Evolutionary conservation across 805 yeast genomes (phyloP).

Genomic region (Nakazawaea ernobii): DNA sequence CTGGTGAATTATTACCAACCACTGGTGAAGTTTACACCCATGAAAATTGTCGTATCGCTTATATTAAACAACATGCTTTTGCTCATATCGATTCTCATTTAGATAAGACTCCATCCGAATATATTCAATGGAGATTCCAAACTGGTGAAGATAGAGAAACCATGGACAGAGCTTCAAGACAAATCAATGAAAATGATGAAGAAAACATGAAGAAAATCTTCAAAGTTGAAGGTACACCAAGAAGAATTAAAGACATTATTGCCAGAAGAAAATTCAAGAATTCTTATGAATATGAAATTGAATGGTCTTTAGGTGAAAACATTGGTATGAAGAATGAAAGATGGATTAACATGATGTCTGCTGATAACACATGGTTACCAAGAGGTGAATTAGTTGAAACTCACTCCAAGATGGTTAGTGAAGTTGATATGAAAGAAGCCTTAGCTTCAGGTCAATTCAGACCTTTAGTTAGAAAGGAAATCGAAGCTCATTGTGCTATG

Average conservation of each 20-base stretch:
- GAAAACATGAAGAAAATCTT: slow-evolving; percentile 98
- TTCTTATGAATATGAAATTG: slow-evolving; percentile 99
- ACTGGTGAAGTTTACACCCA: slow-evolving; percentile 98
- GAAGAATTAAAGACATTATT: slow-evolving; percentile 92
- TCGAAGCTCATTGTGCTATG: slow-evolving; percentile 97
- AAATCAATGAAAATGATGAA: slow-evolving; percentile 95
- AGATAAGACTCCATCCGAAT: slow-evolving; percentile 99
- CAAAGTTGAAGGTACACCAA: slow-evolving; percentile 97
- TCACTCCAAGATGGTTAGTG: slow-evolving; percentile 98
- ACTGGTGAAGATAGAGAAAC: slow-evolving; percentile 99
- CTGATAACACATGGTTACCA: slow-evolving; percentile 99
- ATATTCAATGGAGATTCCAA: slow-evolving; percentile 99
- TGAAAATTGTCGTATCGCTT: slow-evolving; percentile 99
- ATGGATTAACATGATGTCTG: slow-evolving; percentile 99
- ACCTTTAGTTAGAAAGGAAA: slow-evolving; percentile 99
- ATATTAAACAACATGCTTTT: slow-evolving; percentile 99
- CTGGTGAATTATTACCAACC: slow-evolving; percentile 99
- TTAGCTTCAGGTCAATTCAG: slow-evolving; percentile 99
- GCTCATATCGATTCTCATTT: slow-evolving; percentile 98
- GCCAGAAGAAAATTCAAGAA: slow-evolving; percentile 99
- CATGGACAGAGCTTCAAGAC: slow-evolving; percentile 99
- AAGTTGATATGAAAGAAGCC: slow-evolving; percentile 99
- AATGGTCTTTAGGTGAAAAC: slow-evolving; percentile 97
- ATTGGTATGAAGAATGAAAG: slow-evolving; percentile 98
- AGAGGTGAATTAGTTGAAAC: slow-evolving; percentile 97